Percentiles rank a stretch among this genome's conserved stretches.
phyloP scores from a whole-genome alignment of 352 stramenopile genomes.

The Globisporangium orthogonon region DNA sequence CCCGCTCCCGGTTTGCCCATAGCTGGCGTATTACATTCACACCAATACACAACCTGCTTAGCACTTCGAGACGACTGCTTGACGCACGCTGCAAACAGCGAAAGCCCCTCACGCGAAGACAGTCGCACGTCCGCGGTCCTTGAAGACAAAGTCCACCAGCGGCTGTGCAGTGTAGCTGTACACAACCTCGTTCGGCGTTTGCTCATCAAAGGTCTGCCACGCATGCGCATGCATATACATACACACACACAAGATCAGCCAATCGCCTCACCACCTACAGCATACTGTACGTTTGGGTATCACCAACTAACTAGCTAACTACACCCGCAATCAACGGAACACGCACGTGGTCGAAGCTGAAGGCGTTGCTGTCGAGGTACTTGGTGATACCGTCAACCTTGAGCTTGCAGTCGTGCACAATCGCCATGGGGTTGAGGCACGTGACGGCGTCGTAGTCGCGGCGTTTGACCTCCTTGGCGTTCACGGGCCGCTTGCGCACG shows the following conservation, averaged over 20 bases:
- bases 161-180: constrained; percentile 90
- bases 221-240: not conserved
- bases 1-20: constrained; percentile 91
- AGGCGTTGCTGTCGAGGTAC: constrained; percentile 96
- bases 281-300: too few species aligned
- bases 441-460: constrained; percentile 96
- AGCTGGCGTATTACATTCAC: constrained; percentile 15
- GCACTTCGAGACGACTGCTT: not conserved
- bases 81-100: not conserved
- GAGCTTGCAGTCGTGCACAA: constrained; percentile 97
- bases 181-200: constrained; percentile 89
- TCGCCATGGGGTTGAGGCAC: constrained; percentile 90
- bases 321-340: not conserved
- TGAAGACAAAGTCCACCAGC: constrained; percentile 93
- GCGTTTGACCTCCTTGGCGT: constrained; percentile 84
- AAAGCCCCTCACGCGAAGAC: constrained; percentile 90
- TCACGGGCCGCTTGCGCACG: constrained; percentile 95
- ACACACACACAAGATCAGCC: not conserved
- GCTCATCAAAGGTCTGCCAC: constrained; percentile 92
- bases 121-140: constrained; percentile 89
- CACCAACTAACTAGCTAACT: not conserved
- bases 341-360: constrained; percentile 83
- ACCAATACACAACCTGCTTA: not conserved
- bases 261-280: too few species aligned
- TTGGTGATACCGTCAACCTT: constrained; percentile 98